Evolutionary conservation across 805 yeast species (phyloP), one percentile per base, ranked within the genome.

Genomic region (Candida sakaeoensis): DNA sequence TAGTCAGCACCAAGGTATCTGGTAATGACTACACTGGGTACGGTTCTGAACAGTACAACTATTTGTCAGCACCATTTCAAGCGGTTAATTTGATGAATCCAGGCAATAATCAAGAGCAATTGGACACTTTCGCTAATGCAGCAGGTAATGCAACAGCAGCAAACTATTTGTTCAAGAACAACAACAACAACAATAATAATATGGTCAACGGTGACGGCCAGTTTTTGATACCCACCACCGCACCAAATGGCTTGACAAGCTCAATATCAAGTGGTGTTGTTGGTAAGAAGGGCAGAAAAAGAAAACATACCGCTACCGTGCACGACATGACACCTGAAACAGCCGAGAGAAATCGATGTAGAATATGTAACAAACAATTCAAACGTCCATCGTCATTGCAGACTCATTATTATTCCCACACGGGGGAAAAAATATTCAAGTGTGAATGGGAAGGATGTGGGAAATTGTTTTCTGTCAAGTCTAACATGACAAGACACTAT

Each of bases 311-410:
- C 1, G 47, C 55, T 5, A 50, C 55, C 12, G 46, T 44, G 6
- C 47, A 46, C 16, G 52, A 52, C 36, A 70, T 67, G 74, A 57
- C 70, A 0, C 68, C 70, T 3, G 70, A 65, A 47, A 69, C 75
- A 2, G 73, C 74, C 0, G 61, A 60, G 30, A 50, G 70, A 35
- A 76, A 75, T 49, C 60, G 75, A 45, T 72, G 70, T 61, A 66
- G 60, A 31, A 72, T 80, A 13, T 87, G 96, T 58, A 72, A 77
- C 34, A 86, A 87, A 57, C 79, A 77, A 39, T 88, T 88, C 65
- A 82, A 85, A 50, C 75, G 95, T 53, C 90, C 95, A 7, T 81
- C 89, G 8, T 86, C 93, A 1, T 65, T 87, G 40, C 82, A 80
- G 46, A 87, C 90, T 3, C 96, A 88, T 59, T 68, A 74, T 48